A percentile compares a stretch with the other conserved stretches of the same genome.
phyloP scores from a whole-genome alignment of 805 yeast species.

The Yarrowia hollandica region DNA sequence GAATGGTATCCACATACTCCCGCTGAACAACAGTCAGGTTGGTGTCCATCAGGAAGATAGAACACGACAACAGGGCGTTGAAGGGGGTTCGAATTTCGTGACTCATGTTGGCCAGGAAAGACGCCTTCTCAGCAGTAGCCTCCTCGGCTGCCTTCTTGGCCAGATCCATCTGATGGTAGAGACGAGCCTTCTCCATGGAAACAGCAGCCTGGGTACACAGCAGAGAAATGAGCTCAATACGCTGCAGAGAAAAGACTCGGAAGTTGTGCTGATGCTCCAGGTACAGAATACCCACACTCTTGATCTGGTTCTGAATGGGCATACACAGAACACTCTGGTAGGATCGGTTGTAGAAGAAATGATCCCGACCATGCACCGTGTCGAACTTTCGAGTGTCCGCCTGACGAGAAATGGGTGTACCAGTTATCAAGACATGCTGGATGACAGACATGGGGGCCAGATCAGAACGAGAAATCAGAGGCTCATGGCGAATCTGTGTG shows the following conservation, averaged over 20 bases:
- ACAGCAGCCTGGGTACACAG: slow-evolving; percentile 56
- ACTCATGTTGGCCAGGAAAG: slow-evolving; percentile 56
- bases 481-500: slow-evolving; percentile 42
- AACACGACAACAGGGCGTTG: slow-evolving; percentile 48
- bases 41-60: slow-evolving; percentile 46
- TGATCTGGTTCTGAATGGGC: slow-evolving; percentile 48
- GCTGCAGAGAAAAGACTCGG: slow-evolving; percentile 41
- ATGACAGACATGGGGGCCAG: slow-evolving; percentile 48
- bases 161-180: slow-evolving; percentile 51
- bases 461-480: slow-evolving; percentile 46
- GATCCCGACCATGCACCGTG: slow-evolving; percentile 43
- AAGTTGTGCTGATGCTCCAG: slow-evolving; percentile 43
- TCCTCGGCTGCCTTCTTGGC: slow-evolving; percentile 48
- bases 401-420: slow-evolving; percentile 44
- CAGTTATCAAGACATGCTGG: slow-evolving; percentile 45
- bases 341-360: slow-evolving; percentile 44
- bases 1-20: slow-evolving; percentile 55
- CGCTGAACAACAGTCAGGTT: slow-evolving; percentile 47
- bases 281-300: slow-evolving; percentile 50
- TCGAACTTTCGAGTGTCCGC: slow-evolving; percentile 44
- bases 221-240: slow-evolving; percentile 46
- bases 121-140: slow-evolving; percentile 56
- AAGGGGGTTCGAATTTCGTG: slow-evolving; percentile 60
- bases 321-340: slow-evolving; percentile 47
- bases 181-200: slow-evolving; percentile 50